phyloP scores from a whole-genome alignment of 371 early-diverging fungal species.

The Dinochytrium kinnereticum region DNA sequence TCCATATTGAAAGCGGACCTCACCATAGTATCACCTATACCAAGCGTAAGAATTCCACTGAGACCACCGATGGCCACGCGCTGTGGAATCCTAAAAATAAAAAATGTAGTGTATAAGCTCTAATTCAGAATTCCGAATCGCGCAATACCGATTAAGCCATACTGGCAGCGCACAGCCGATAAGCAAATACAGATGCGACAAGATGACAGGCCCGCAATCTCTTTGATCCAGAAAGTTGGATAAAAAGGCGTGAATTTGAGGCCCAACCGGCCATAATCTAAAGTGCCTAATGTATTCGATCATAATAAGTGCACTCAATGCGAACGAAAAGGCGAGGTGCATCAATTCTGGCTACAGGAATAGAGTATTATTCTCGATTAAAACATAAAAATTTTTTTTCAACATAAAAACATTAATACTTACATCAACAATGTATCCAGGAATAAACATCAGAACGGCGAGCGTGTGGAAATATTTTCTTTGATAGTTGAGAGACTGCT shows the following conservation, averaged over 20 bases:
- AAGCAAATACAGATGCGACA: slow-evolving; percentile 87
- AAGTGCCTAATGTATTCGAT: slow-evolving; percentile 82
- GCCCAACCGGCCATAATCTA: slow-evolving; percentile 68
- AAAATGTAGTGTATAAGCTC: too few species aligned
- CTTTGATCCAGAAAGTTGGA: slow-evolving; percentile 79
- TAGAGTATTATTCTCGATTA: background rate
- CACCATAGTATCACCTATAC: slow-evolving; percentile 86
- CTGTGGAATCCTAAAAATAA: slow-evolving; percentile 12
- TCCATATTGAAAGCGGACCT: too few species aligned
- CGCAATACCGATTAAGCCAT: slow-evolving; percentile 73
- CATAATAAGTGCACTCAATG: slow-evolving; percentile 71
- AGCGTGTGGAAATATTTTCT: slow-evolving; percentile 89
- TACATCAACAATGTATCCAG: slow-evolving; percentile 79
- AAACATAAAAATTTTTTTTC: too few species aligned
- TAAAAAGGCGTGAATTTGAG: slow-evolving; percentile 72
- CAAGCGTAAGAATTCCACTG: slow-evolving; percentile 82
- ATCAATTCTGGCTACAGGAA: slow-evolving; percentile 67
- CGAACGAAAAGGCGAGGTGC: slow-evolving; percentile 82
- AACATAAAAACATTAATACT: slow-evolving; percentile 29
- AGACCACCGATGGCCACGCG: slow-evolving; percentile 56
- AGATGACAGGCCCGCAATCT: slow-evolving; percentile 80
- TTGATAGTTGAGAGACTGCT: slow-evolving; percentile 46
- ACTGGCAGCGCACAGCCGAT: slow-evolving; percentile 90
- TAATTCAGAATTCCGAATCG: too few species aligned
- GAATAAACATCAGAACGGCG: slow-evolving; percentile 84